Evolutionary conservation across 192 early-diverging fungal species (phyloP), one percentile per base, ranked within the genome.

Genomic region (Lobosporangium transversale): DNA sequence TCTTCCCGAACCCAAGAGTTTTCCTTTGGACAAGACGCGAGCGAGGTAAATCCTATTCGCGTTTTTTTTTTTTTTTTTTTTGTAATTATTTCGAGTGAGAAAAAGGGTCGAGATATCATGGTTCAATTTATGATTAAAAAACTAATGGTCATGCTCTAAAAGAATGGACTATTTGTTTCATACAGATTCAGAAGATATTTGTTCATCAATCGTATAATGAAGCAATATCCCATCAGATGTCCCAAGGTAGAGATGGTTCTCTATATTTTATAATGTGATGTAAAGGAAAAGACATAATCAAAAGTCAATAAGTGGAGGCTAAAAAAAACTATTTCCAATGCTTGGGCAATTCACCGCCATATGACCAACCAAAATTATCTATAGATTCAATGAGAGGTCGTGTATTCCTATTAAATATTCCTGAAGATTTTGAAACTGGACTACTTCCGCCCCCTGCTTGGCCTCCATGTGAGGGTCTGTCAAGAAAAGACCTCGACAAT

Each of bases 141-240:
- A n/a, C n/a, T n/a, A n/a, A n/a, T n/a, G n/a, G n/a, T n/a, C n/a
- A n/a, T n/a, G n/a, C n/a, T n/a, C n/a, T n/a, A n/a, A n/a, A n/a
- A n/a, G n/a, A n/a, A n/a, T n/a, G n/a, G n/a, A n/a, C n/a, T n/a
- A n/a, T n/a, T n/a, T n/a, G n/a, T n/a, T n/a, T n/a, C 79, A 48
- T 81, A 80, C 79, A 47, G 58, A 66, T 9, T 79, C 61, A 8
- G 81, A 68, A 15, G 57, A 66, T 40, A 68, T 69, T 67, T 64
- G 57, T 32, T 83, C 83, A 35, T 87, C 89, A 33, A 94, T 58
- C 3, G 68, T 62, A 62, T 88, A 93, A 64, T 91, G 92, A 12
- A 91, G 63, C 44, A 94, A 37, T 32, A 85, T 78, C 11, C 92
- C 92, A 76, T 93, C 90, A 1, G 89, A 89, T 29, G 91, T 91